Evolutionary conservation across 177 flowering plant genomes (phyloP).

Genomic region (Telopea speciosissima): DNA sequence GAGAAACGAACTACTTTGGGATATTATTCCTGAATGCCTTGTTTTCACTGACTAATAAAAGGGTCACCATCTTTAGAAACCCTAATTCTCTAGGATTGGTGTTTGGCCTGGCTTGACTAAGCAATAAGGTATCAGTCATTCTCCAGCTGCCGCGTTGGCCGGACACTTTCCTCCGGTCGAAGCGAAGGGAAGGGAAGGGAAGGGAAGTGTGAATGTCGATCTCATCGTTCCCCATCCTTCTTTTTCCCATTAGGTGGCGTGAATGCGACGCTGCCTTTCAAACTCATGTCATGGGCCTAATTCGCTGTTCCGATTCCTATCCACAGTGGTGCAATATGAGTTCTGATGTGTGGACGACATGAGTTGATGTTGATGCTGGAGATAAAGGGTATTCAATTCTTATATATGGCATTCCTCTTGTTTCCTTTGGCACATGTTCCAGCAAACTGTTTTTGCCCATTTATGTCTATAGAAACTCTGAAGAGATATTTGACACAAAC

Average conservation of each 20-base stretch:
- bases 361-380: conserved; percentile 8
- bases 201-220: conserved; percentile 27
- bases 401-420: conserved; percentile 5
- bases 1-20: not conserved
- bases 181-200: conserved; percentile 2
- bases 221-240: conserved; percentile 33
- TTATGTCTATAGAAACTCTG: not conserved
- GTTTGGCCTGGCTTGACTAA: conserved; percentile 11
- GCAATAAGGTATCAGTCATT: conserved; percentile 5
- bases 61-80: conserved; percentile 19
- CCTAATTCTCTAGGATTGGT: conserved; percentile 16
- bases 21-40: conserved; percentile 3
- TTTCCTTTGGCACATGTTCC: not conserved
- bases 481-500: not conserved
- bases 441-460: not conserved
- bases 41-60: conserved; percentile 3
- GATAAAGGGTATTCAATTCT: too few relatives aligned
- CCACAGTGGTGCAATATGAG: conserved; percentile 2
- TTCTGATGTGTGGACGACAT: conserved; percentile 10
- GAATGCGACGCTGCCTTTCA: conserved; percentile 26
- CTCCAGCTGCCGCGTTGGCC: conserved; percentile 15
- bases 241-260: conserved; percentile 40
- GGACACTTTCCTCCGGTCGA: not conserved
- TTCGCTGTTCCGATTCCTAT: conserved; percentile 1
- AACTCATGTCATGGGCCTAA: conserved; percentile 28